A percentile compares a stretch with the other conserved stretches of the same genome.
Conservation (phyloP, 306 rosid genomes). For the Cotoneaster glaucophyllus region DNA sequence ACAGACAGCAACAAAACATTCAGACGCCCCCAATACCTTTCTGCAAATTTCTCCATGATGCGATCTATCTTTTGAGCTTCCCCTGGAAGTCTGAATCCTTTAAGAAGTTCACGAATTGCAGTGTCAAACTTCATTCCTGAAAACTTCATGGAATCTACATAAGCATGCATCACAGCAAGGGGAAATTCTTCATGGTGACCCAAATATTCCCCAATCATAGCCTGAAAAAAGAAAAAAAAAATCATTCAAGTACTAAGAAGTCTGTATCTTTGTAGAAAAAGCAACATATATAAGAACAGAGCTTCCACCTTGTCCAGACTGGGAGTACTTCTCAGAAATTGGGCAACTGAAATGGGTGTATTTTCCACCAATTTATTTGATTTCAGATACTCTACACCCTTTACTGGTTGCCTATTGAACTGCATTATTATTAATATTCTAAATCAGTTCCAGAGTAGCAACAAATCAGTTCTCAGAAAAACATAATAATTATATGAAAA, state of each 20-base stretch:
- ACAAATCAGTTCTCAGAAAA: conserved; percentile 13
- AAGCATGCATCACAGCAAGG: conserved; percentile 96
- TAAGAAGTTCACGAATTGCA: conserved; percentile 97
- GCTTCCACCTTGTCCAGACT: conserved; percentile 78
- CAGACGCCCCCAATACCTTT: conserved; percentile 44
- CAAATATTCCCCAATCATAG: conserved; percentile 89
- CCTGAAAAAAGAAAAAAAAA: conserved; percentile 43
- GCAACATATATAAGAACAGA: conserved; percentile 14
- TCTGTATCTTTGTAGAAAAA: conserved; percentile 20
- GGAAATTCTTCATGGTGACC: conserved; percentile 99
- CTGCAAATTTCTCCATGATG: conserved; percentile 98
- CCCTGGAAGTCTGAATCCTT: conserved; percentile 97
- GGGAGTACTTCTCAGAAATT: conserved; percentile 77
- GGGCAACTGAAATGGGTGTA: conserved; percentile 80
- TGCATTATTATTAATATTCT: conserved; percentile 42
- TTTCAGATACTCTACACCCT: conserved; percentile 80
- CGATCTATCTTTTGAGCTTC: conserved; percentile 99
- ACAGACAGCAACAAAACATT: background rate
- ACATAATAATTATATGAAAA: background rate
- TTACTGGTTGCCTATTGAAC: conserved; percentile 89
- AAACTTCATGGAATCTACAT: conserved; percentile 86
- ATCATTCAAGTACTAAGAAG: conserved; percentile 12
- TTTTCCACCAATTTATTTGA: conserved; percentile 87
- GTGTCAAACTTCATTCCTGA: conserved; percentile 84
- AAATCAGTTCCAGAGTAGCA: conserved; percentile 34